Conservation (phyloP, 1,284 basidiomycete species). For the Puccinia brachypodii region DNA sequence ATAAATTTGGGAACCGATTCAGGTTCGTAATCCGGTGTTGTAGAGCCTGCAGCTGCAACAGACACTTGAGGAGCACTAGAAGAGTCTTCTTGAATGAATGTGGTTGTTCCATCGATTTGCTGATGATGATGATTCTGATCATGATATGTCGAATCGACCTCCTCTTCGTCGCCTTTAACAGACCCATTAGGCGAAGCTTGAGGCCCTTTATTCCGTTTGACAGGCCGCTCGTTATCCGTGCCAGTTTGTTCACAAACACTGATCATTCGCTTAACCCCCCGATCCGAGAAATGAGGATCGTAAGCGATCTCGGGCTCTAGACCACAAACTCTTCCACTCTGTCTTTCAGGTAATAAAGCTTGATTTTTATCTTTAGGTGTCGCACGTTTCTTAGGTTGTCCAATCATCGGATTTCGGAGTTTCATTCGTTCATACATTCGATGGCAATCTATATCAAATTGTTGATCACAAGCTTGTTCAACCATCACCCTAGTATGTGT, state of each 20-base stretch:
- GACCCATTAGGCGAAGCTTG: background rate
- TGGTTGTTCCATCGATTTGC: background rate
- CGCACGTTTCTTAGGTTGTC: conserved; percentile 61
- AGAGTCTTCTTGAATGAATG: background rate
- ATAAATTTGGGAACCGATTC: background rate
- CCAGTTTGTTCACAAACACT: background rate
- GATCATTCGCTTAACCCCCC: conserved; percentile 40
- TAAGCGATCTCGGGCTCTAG: conserved; percentile 64
- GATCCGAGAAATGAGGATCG: conserved; percentile 49
- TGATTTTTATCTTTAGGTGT: conserved; percentile 58
- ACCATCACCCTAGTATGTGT: conserved; percentile 82
- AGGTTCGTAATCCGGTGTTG: conserved; percentile 34
- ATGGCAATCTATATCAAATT: conserved; percentile 79
- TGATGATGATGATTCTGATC: background rate
- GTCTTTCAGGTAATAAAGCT: conserved; percentile 65
- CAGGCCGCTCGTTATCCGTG: conserved; percentile 15
- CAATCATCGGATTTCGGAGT: conserved; percentile 66
- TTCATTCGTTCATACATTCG: conserved; percentile 79
- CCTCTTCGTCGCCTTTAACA: background rate
- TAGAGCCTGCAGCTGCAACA: conserved; percentile 12
- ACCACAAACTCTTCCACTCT: conserved; percentile 67
- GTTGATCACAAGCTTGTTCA: conserved; percentile 77
- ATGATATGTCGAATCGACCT: background rate
- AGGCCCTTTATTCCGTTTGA: conserved; percentile 19
- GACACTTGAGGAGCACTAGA: background rate